phyloP scores from a whole-genome alignment of 2,329 filamentous ascomycete species.

The Orbilia quercus region DNA sequence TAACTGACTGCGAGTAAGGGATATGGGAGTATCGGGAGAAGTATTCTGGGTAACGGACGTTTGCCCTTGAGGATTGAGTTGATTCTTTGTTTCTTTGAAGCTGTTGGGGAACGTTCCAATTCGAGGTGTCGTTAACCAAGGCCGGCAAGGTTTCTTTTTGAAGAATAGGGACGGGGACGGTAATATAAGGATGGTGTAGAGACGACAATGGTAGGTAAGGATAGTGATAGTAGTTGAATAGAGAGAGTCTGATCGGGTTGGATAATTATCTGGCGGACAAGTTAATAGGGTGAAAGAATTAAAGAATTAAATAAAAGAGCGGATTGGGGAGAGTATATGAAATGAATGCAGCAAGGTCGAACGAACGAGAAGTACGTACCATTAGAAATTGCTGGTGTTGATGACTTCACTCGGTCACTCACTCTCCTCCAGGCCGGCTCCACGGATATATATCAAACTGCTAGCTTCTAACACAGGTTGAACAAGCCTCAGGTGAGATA shows the following conservation, averaged over 20 bases:
- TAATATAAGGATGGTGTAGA: neutral
- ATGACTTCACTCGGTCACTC: conserved; percentile 56
- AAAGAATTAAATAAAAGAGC: neutral
- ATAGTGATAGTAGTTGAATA: conserved; percentile 26
- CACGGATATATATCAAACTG: conserved; percentile 57
- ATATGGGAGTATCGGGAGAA: neutral
- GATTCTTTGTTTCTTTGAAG: conserved; percentile 6
- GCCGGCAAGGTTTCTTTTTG: conserved; percentile 35
- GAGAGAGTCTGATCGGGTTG: conserved; percentile 26
- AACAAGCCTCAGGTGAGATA: conserved; percentile 31
- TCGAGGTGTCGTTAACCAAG: conserved; percentile 45
- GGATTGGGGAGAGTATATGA: conserved; percentile 23
- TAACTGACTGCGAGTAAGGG: conserved; percentile 3
- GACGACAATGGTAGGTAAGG: neutral
- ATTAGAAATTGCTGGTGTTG: conserved; percentile 56
- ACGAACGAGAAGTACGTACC: too few relatives aligned
- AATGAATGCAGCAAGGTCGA: too few relatives aligned
- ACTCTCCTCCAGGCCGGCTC: conserved; percentile 56
- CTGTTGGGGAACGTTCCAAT: conserved; percentile 19
- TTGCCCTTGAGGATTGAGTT: neutral
- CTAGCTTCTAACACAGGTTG: conserved; percentile 51
- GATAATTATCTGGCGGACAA: conserved; percentile 29
- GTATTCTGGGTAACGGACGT: conserved; percentile 1
- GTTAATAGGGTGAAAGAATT: conserved; percentile 6
- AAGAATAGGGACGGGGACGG: neutral